Conservation (phyloP, 306 rosid genomes). For the Trichosanthes truncata region DNA sequence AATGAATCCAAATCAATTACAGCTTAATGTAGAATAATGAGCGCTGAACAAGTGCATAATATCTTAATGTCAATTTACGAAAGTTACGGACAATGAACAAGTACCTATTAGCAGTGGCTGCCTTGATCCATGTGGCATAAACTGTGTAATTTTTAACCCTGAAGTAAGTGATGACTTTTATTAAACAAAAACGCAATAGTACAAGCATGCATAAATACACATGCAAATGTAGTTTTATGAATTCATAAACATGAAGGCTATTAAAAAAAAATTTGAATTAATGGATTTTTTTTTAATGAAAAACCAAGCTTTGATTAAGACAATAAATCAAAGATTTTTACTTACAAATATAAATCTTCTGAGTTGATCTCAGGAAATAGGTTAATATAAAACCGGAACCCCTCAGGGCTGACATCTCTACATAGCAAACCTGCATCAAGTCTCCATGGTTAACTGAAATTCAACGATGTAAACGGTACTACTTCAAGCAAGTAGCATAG, state of each 20-base stretch:
- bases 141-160: constrained; percentile 56
- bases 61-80: neutral
- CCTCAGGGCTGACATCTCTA: constrained; percentile 90
- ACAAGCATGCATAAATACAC: neutral
- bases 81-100: neutral
- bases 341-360: constrained; percentile 64
- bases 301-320: neutral
- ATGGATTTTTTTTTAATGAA: neutral
- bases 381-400: constrained; percentile 75
- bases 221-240: neutral
- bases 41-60: neutral
- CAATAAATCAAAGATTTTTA: constrained; percentile 15
- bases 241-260: neutral
- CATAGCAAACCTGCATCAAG: constrained; percentile 68
- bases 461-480: neutral
- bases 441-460: constrained; percentile 16
- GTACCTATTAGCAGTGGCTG: constrained; percentile 19
- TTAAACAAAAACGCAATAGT: neutral
- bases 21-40: neutral
- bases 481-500: neutral
- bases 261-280: neutral
- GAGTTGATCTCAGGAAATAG: constrained; percentile 54
- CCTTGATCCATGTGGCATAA: constrained; percentile 59
- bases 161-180: constrained; percentile 20
- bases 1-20: neutral